These are phyloP conservation scores for Cyberlindnera meyerae DNA, from an alignment of 805 yeast species.

Conservation along the genomic window DNA sequence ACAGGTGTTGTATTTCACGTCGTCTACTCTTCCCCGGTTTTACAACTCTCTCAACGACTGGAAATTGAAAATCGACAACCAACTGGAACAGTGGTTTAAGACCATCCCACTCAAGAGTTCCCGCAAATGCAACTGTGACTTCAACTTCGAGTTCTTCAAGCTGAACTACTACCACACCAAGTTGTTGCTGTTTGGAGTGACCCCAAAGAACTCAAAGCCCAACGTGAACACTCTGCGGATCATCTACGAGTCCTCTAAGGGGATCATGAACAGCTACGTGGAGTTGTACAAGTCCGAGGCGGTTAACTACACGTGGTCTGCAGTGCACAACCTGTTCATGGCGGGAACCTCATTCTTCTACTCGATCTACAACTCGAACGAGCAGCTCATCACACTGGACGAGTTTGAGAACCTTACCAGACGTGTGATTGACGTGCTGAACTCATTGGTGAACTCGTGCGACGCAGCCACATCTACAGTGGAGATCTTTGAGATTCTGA, in stretches of 20 bases:
- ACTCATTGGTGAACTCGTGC: conserved; percentile 61
- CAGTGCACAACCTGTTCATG: conserved; percentile 83
- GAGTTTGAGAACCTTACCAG: conserved; percentile 43
- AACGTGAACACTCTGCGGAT: conserved; percentile 47
- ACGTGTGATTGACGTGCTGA: conserved; percentile 53
- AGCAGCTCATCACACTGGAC: conserved; percentile 41
- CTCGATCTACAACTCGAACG: conserved; percentile 65
- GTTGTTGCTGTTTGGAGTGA: conserved; percentile 67
- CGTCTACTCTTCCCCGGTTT: conserved; percentile 63
- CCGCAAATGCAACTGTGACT: conserved; percentile 65
- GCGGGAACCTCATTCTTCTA: conserved; percentile 84
- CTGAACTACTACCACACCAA: conserved; percentile 75
- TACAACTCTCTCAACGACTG: conserved; percentile 53
- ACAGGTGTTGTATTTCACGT: conserved; percentile 59
- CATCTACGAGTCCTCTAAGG: conserved; percentile 60
- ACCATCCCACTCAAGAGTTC: conserved; percentile 48
- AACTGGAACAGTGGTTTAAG: conserved; percentile 60
- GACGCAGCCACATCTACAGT: conserved; percentile 73
- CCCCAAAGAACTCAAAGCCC: conserved; percentile 61
- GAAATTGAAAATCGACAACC: conserved; percentile 47
- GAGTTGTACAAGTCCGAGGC: conserved; percentile 50
- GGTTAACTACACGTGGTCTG: conserved; percentile 89
- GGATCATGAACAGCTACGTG: conserved; percentile 59
- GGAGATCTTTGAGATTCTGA: conserved; percentile 64
- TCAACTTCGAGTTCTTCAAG: conserved; percentile 63